These are phyloP conservation scores for Bocquillonia castaneifolia DNA, from an alignment of 441 rosid genomes.

Conservation along the genomic window DNA sequence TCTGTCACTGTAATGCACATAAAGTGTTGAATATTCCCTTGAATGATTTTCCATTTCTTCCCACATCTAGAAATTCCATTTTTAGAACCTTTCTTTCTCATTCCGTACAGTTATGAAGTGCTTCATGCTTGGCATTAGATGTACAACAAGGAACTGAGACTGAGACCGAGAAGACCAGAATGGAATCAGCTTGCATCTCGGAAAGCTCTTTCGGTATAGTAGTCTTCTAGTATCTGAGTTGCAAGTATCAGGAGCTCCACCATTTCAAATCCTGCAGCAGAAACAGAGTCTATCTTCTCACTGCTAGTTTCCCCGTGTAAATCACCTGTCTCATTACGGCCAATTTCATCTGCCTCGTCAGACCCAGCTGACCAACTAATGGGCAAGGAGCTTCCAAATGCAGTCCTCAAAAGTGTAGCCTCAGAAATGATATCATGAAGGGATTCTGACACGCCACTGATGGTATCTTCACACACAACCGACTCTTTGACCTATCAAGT, in stretches of 20 bases:
- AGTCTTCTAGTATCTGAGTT: conserved; percentile 54
- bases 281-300: conserved; percentile 63
- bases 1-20: too few relatives aligned
- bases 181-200: conserved; percentile 20
- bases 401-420: conserved; percentile 80
- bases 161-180: conserved; percentile 6
- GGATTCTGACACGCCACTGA: conserved; percentile 31
- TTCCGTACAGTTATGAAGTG: neutral
- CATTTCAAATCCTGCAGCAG: conserved; percentile 93
- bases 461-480: conserved; percentile 30
- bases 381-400: conserved; percentile 82
- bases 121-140: conserved; percentile 4
- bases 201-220: conserved; percentile 14
- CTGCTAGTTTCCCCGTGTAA: conserved; percentile 30
- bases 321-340: conserved; percentile 19
- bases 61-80: neutral
- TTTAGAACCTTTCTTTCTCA: neutral
- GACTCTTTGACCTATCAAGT: conserved; percentile 58
- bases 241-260: conserved; percentile 90
- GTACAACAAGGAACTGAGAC: neutral
- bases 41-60: neutral
- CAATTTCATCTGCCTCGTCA: conserved; percentile 37
- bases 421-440: conserved; percentile 58
- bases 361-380: conserved; percentile 88
- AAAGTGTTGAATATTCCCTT: too few relatives aligned